phyloP scores from a whole-genome alignment of 495 filamentous ascomycete genomes.

The Emericellopsis terricola region DNA sequence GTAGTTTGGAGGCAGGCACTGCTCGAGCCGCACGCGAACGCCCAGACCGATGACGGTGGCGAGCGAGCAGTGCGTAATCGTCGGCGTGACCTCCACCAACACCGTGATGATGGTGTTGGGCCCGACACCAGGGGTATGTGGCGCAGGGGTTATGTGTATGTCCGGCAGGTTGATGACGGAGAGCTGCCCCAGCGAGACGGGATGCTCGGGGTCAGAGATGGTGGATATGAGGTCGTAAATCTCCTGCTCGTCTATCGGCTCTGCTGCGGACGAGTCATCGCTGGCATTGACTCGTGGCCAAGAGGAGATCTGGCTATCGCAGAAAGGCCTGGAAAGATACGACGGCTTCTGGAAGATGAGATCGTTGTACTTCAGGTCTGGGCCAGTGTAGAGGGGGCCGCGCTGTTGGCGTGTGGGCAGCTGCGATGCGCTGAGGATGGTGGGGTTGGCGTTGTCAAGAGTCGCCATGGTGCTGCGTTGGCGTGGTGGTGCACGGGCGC shows the following conservation, averaged over 20 bases:
- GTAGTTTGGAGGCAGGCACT: constrained; percentile 81
- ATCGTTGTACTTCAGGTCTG: constrained; percentile 16
- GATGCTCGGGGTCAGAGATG: constrained; percentile 93
- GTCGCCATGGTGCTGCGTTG: constrained; percentile 9
- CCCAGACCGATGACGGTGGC: constrained; percentile 94
- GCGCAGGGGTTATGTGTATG: constrained; percentile 56
- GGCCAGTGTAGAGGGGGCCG: constrained; percentile 8
- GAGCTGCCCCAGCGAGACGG: constrained; percentile 76
- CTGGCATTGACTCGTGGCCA: constrained; percentile 22
- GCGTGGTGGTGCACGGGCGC: not conserved
- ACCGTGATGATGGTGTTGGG: constrained; percentile 29
- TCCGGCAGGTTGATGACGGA: constrained; percentile 89
- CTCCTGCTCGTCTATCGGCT: constrained; percentile 90
- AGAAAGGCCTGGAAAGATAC: constrained; percentile 9
- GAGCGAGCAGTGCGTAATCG: constrained; percentile 88
- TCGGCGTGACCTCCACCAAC: constrained; percentile 73
- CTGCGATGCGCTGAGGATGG: constrained; percentile 75
- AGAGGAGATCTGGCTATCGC: constrained; percentile 4
- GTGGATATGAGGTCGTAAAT: constrained; percentile 88
- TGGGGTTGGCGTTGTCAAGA: constrained; percentile 83
- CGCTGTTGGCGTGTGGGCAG: constrained; percentile 53
- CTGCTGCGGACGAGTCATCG: constrained; percentile 41
- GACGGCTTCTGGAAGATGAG: constrained; percentile 13
- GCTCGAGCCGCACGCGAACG: constrained; percentile 76
- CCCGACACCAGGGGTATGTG: constrained; percentile 27